Percentiles rank a stretch among this genome's conserved stretches.
Conservation (phyloP, 2,329 filamentous ascomycete genomes). For the Cryphonectria radicalis region DNA sequence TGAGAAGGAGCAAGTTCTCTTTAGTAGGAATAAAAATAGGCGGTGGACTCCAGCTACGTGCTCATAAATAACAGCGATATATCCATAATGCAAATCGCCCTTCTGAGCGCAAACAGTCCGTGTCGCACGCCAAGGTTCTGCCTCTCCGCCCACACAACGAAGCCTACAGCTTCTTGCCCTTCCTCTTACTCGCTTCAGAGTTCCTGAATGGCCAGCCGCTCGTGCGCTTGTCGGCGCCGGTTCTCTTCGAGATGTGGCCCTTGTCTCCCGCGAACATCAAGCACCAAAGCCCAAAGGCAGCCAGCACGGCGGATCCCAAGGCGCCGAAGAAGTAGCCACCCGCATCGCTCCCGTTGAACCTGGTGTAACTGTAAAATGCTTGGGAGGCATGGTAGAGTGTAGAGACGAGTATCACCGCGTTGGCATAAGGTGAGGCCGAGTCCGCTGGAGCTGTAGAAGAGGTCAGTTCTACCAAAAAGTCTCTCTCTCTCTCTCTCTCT, state of each 20-base stretch:
- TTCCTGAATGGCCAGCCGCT: conserved; percentile 47
- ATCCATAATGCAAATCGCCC: not conserved
- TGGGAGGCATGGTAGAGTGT: conserved; percentile 66
- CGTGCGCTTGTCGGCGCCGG: conserved; percentile 47
- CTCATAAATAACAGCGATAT: not conserved
- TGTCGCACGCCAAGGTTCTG: no score
- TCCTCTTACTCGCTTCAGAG: conserved; percentile 39
- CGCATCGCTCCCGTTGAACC: conserved; percentile 62
- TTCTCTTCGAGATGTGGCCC: conserved; percentile 42
- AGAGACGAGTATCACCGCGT: conserved; percentile 68
- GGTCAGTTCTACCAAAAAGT: not conserved
- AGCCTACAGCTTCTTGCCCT: conserved; percentile 30
- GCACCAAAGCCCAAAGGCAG: conserved; percentile 67
- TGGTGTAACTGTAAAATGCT: conserved; percentile 70
- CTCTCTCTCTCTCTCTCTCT: no score
- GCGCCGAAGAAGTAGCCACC: conserved; percentile 65
- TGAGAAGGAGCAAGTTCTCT: not conserved
- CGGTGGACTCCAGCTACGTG: not conserved
- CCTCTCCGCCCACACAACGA: not conserved
- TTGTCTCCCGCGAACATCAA: conserved; percentile 47
- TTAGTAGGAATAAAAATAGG: not conserved
- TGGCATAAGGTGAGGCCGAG: conserved; percentile 63
- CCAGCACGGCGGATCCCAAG: conserved; percentile 59
- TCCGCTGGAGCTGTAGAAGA: conserved; percentile 38
- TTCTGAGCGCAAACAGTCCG: not conserved